phyloP scores from a whole-genome alignment of 2,329 filamentous ascomycete species.

The Neonectria ditissima region DNA sequence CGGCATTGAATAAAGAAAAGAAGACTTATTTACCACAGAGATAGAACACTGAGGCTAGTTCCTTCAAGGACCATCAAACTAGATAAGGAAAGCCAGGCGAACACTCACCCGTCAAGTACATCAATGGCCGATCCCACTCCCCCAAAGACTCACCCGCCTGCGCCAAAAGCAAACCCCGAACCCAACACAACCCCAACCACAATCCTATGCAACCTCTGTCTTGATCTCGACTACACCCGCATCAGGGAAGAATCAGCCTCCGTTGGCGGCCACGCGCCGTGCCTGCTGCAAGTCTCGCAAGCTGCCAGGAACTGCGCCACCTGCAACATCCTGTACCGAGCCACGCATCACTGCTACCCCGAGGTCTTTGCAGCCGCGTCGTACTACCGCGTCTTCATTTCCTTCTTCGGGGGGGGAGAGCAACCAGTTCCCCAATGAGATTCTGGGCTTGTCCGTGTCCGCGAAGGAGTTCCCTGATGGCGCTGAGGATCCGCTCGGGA shows the following conservation, averaged over 20 bases:
- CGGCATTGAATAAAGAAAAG: background rate
- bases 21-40: background rate
- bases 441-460: constrained; percentile 21
- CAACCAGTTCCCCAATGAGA: constrained; percentile 3
- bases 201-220: constrained; percentile 1
- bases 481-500: constrained; percentile 17
- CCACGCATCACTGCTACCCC: constrained; percentile 21
- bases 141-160: background rate
- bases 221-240: constrained; percentile 6
- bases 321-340: constrained; percentile 20
- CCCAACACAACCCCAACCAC: background rate
- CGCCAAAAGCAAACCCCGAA: background rate
- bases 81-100: background rate
- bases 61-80: background rate
- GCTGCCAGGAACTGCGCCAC: constrained; percentile 11
- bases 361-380: constrained; percentile 13
- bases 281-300: constrained; percentile 11
- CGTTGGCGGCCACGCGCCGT: background rate
- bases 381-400: constrained; percentile 18
- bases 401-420: constrained; percentile 17
- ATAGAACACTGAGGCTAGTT: background rate
- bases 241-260: constrained; percentile 3
- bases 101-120: background rate
- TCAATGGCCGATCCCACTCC: background rate
- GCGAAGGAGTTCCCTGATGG: constrained; percentile 20